Evolutionary conservation across 108 stramenopile genomes (phyloP), one percentile per base, ranked within the genome.

Genomic region (Pseudonitzschia delicatissima): DNA sequence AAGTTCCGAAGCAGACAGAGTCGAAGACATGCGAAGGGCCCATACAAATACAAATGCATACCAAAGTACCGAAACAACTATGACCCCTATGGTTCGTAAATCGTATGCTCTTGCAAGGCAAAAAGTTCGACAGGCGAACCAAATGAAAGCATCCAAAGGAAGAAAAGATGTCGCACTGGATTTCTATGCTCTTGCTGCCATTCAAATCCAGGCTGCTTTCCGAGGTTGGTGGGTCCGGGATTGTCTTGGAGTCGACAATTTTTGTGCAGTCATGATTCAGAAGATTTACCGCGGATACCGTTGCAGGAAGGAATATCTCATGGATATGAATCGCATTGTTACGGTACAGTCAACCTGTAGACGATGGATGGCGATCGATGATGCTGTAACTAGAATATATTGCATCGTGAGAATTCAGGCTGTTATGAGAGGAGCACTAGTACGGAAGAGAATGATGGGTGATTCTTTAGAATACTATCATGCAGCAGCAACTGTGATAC

Each of bases 171-270:
- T n/a, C 4, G 23, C 52, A 29, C 42, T 58, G 21, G 45, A 73
- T 28, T 58, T 83, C 23, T 80, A 78, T 47, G 71, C 77, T 49
- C 68, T 79, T 29, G 88, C 91, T 27, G 88, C 88, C 5, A 80
- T 74, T 32, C 68, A 45, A 26, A 93, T 93, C n/a, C 92, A 90
- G 76, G 47, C 78, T 25, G 53, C 68, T 9, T 93, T 88, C 57
- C 87, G 92, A 25, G 88, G 92, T 8, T 93, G 87, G 86, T 93
- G 85, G 82, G 82, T 74, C 17, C 77, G 92, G 66, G 92, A 90
- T 75, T 81, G 67, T 12, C 64, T 93, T 52, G 67, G 69, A 31
- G 80, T 90, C 17, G 88, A 90, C 52, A 51, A 76, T 37, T 88
- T 76, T 69, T 93, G 88, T 57, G 92, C 90, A 7, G 73, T 72